Percentiles rank a stretch among this genome's conserved stretches.
phyloP scores from a whole-genome alignment of 495 filamentous ascomycete genomes.

The Penicillium atrosanguineum region DNA sequence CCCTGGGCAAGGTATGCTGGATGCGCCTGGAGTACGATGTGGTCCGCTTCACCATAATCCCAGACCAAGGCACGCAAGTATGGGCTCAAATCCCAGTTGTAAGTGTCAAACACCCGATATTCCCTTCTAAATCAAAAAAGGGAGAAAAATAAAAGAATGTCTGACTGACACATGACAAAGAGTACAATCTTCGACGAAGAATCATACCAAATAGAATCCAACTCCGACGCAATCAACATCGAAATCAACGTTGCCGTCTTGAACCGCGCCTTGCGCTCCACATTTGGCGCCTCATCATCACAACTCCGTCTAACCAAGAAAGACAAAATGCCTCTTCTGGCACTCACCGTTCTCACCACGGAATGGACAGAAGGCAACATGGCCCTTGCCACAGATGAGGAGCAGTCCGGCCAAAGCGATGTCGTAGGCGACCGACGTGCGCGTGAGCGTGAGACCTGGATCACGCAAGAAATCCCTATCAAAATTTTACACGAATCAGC shows the following conservation, averaged over 20 bases:
- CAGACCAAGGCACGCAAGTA: constrained; percentile 89
- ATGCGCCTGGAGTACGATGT: constrained; percentile 81
- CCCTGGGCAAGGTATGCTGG: constrained; percentile 91
- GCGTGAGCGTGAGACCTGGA: constrained; percentile 73
- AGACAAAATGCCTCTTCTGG: constrained; percentile 77
- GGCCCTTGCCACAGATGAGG: constrained; percentile 41
- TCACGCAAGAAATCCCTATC: constrained; percentile 97
- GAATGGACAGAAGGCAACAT: constrained; percentile 44
- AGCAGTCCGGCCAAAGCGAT: constrained; percentile 23
- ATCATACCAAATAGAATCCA: constrained; percentile 78
- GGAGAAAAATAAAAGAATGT: neutral
- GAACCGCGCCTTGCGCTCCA: constrained; percentile 82
- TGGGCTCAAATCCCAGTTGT: constrained; percentile 72
- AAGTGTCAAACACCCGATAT: constrained; percentile 30
- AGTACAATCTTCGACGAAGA: constrained; percentile 81
- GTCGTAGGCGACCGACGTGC: constrained; percentile 46
- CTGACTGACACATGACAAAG: constrained; percentile 29
- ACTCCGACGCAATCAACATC: constrained; percentile 82
- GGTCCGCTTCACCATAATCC: constrained; percentile 91
- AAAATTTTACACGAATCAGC: constrained; percentile 75
- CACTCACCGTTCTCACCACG: constrained; percentile 73
- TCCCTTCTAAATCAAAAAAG: neutral
- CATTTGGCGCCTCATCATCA: constrained; percentile 69
- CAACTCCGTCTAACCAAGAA: constrained; percentile 90
- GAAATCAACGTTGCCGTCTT: constrained; percentile 82